Base-by-base conservation (phyloP, 2,329 filamentous ascomycete genomes). In the Penicillium nordicum region DNA sequence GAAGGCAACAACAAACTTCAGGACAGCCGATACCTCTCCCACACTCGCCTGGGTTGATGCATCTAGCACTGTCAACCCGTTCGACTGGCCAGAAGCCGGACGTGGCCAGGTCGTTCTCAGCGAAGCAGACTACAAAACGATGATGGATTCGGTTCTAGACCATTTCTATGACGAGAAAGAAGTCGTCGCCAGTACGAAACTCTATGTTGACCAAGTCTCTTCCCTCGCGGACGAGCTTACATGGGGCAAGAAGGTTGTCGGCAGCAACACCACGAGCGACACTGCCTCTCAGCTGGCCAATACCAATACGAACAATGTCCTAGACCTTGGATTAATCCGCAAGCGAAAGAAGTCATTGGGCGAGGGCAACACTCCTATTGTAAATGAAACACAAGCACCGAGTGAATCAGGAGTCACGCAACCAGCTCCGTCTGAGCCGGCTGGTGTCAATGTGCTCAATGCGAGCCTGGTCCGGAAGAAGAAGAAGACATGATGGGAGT, bases 101-200 rank as follows among this genome's bases (percentile, higher is more conserved):
- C 65, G 71, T 18, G 69, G 70, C 34, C 65, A 76, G 18, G 67
- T 75, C 1, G 66, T 76, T 14, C 59, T 79, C 18, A 68, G 63
- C 44, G 69, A 76, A 46, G 62, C 67, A 29, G 72, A 77, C 55
- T 79, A 79, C 58, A 72, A 75, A 49, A 63, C 61, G 3, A 69
- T 74, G 27, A 73, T 73, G 55, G 69, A 74, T 40, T 70, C 72
- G 25, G 67, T 79, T 10, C 62, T 78, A 9, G 69, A 73, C 14
- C 72, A 76, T 50, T 77, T 79, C 55, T 79, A 78, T 47, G 72
- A 73, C 45, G 69, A 72, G 42, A 62, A 72, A 34, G 67, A 75
- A 7, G 66, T 73, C 16, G 63, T 68, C 29, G 63, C 71, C 37
- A 78, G 76, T 52, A 78, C 75, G 5, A 73, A 71, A 55, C 63